Evolutionary conservation across 208 protist species (phyloP).

Genomic region (Acanthamoeba culbertsoni): DNA sequence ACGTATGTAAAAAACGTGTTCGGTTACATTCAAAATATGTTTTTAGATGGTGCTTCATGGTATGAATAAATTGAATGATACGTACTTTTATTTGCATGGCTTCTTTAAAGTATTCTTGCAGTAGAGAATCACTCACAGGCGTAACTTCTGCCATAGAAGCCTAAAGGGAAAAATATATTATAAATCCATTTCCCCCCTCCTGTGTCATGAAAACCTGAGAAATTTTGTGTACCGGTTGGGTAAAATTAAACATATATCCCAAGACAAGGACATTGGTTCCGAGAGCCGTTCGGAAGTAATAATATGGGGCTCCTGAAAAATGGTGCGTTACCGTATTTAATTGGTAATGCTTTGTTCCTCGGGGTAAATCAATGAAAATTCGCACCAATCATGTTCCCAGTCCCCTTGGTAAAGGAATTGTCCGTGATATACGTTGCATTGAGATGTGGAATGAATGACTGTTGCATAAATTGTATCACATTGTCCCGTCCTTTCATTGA

Average conservation of each 20-base stretch:
- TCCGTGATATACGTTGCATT: slow-evolving; percentile 30
- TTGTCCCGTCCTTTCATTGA: not conserved
- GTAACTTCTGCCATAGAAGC: slow-evolving; percentile 1
- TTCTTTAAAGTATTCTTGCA: slow-evolving; percentile 19
- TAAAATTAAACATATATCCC: slow-evolving; percentile 56
- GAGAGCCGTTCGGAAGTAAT: not conserved
- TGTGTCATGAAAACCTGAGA: not conserved
- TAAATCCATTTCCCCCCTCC: too few relatives aligned
- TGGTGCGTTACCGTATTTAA: not conserved
- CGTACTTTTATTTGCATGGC: slow-evolving; percentile 25
- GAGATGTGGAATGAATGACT: slow-evolving; percentile 13
- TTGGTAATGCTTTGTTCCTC: too few relatives aligned
- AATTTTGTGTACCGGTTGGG: not conserved
- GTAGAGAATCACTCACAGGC: slow-evolving; percentile 20
- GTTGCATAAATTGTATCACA: slow-evolving; percentile 40
- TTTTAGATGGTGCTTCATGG: not conserved
- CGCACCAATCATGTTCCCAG: slow-evolving; percentile 15
- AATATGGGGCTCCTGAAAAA: not conserved
- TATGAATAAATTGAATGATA: not conserved
- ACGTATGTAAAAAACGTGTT: not conserved
- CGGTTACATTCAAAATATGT: too few relatives aligned
- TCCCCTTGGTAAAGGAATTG: slow-evolving; percentile 37
- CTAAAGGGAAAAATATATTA: not conserved
- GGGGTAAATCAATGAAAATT: not conserved
- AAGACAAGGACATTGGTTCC: slow-evolving; percentile 8